Percentiles rank a stretch among this genome's conserved stretches.
phyloP scores from a whole-genome alignment of 306 rosid species.

The Castanea mollissima region DNA sequence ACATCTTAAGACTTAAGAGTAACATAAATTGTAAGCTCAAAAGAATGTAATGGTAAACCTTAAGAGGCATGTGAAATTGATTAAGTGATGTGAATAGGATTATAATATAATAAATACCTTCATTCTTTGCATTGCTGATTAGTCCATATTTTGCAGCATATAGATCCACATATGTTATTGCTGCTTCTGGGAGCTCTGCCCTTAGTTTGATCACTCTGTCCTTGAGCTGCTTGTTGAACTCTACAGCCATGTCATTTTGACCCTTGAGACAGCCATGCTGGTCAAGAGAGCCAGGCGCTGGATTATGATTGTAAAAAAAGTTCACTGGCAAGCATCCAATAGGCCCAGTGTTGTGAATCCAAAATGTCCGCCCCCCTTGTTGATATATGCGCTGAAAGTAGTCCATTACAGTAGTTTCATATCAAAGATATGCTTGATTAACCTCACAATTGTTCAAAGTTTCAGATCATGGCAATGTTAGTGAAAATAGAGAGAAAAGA shows the following conservation, averaged over 20 bases:
- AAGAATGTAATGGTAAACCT: not conserved
- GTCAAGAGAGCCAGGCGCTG: slow-evolving; percentile 59
- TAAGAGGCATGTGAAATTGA: not conserved
- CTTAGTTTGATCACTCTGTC: slow-evolving; percentile 64
- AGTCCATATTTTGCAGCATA: slow-evolving; percentile 79
- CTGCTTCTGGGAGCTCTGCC: slow-evolving; percentile 76
- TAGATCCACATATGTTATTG: slow-evolving; percentile 79
- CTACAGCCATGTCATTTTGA: slow-evolving; percentile 65
- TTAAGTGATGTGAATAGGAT: not conserved
- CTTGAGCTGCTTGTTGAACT: slow-evolving; percentile 69
- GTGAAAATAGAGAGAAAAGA: too few species aligned
- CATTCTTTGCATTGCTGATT: slow-evolving; percentile 61
- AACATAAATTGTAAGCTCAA: not conserved
- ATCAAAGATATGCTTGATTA: not conserved
- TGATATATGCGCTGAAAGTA: slow-evolving; percentile 52
- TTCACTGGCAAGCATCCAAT: slow-evolving; percentile 79
- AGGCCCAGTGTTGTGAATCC: slow-evolving; percentile 97
- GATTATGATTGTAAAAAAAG: slow-evolving; percentile 61
- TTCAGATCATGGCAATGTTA: too few species aligned
- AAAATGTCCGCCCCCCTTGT: slow-evolving; percentile 80
- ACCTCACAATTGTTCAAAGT: not conserved
- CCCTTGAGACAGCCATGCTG: slow-evolving; percentile 61
- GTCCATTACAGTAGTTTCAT: not conserved
- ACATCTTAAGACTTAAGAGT: not conserved
- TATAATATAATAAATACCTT: slow-evolving; percentile 41